Evolutionary conservation across 495 filamentous ascomycete species (phyloP).

Genomic region (Podospora appendiculata): DNA sequence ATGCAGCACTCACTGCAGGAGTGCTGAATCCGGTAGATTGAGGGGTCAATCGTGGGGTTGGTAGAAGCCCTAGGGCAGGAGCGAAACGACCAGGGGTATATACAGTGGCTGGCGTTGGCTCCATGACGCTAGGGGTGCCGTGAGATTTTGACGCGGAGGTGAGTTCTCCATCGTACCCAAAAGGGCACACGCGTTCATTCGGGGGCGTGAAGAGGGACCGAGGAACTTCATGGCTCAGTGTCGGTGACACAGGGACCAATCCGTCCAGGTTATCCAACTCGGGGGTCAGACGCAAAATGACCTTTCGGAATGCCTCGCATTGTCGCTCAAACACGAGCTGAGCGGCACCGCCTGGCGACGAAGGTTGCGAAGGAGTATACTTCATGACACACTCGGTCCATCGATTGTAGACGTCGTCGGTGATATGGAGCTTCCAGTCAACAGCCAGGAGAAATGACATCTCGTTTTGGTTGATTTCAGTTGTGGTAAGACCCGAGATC

Average conservation of each 20-base stretch:
- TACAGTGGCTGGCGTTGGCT: slow-evolving; percentile 50
- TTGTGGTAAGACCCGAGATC: slow-evolving; percentile 83
- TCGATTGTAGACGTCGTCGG: slow-evolving; percentile 76
- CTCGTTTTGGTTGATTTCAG: slow-evolving; percentile 95
- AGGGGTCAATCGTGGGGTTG: slow-evolving; percentile 77
- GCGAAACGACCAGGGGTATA: slow-evolving; percentile 41
- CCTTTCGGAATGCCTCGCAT: slow-evolving; percentile 59
- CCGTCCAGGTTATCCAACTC: slow-evolving; percentile 60
- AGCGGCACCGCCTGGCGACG: slow-evolving; percentile 45
- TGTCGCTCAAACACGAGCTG: slow-evolving; percentile 34
- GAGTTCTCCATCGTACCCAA: slow-evolving; percentile 31
- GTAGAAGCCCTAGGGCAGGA: slow-evolving; percentile 56
- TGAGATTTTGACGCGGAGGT: slow-evolving; percentile 36
- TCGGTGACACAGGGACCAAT: slow-evolving; percentile 25
- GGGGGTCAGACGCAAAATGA: slow-evolving; percentile 72
- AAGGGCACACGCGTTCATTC: slow-evolving; percentile 20
- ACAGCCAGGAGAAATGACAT: slow-evolving; percentile 86
- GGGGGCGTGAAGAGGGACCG: slow-evolving; percentile 24
- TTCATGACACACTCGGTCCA: slow-evolving; percentile 90
- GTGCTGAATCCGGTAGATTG: slow-evolving; percentile 64
- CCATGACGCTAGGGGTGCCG: slow-evolving; percentile 49
- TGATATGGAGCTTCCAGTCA: slow-evolving; percentile 90
- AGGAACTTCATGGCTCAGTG: slow-evolving; percentile 19
- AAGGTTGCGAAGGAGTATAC: slow-evolving; percentile 63
- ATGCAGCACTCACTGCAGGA: slow-evolving; percentile 80